Base-by-base conservation (phyloP, 2,329 filamentous ascomycete genomes). In the Epicoccum nigrum region DNA sequence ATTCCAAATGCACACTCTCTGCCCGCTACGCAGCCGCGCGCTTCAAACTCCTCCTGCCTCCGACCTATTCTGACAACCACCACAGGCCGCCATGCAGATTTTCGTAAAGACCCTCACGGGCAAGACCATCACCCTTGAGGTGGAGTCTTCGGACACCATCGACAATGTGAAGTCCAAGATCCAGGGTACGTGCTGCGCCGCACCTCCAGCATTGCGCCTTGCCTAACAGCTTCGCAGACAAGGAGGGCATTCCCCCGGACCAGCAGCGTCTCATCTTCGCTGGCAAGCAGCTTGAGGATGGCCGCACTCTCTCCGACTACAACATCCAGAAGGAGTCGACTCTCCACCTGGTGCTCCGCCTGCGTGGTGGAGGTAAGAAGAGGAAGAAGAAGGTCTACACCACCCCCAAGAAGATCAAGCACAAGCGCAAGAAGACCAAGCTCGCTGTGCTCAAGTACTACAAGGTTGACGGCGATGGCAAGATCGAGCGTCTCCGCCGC, bases 361-460 rank as follows among this genome's bases (percentile, higher is more conserved):
- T 99, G 59, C 94, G 93, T 86, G 94, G 94, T 86, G 94, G 93
- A 81, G 92, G 81, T 77, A 77, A 77, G 74, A 99, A 99, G 92
- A 97, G 97, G 90, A 88, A 95, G 82, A 99, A 99, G 91, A 99
- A 99, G 92, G 94, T 99, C 71, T 99, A 99, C 90, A 97, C 91
- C 79, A 99, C 94, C 75, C 94, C 94, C 80, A 99, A 99, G 92
- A 99, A 99, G 92, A 99, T 99, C 89, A 99, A 99, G 94, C 94
- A 99, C 89, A 99, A 99, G 92, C 89, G 92, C 85, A 99, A 97
- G 92, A 99, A 99, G 93, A 96, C 90, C 87, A 99, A 99, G 89
- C 84, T 99, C 80, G 94, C 94, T 75, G 93, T 99, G 71, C 92
- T 99, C 81, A 99, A 99, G 89, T 99, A 99, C 90, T 99, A 99